Evolutionary conservation across 805 yeast species (phyloP), one percentile per base, ranked within the genome.

Genomic region (Ogataea pignaliae): DNA sequence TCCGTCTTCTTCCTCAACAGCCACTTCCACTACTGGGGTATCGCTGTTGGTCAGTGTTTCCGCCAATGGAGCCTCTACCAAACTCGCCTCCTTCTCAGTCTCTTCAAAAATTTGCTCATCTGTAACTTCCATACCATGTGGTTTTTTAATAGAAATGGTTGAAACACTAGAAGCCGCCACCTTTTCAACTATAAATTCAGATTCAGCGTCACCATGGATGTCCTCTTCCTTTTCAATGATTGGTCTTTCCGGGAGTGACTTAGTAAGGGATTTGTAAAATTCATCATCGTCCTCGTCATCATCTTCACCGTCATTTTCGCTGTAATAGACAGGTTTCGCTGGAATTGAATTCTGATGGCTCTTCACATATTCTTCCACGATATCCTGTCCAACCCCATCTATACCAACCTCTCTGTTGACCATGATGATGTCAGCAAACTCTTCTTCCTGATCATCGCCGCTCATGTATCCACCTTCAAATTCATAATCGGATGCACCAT

Each of bases 401-500:
- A 52, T 37, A 37, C 61, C 51, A 16, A 47, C 40, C 28, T 60
- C 57, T 11, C 53, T 56, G 14, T 44, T 44, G 45, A 57, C 29
- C 41, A 61, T 31, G 52, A 46, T 56, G 13, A 58, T 62, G 29
- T 55, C 58, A 5, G 55, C 61, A 10, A 62, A 65, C 14, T 56
- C 57, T 8, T 57, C 60, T 3, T 59, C 61, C 6, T 52, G 60
- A 8, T 53, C 60, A 2, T 48, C 54, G 14, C 39, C 26, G 18
- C 15, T 34, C 8, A 29, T n/a, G 29, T 46, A 44, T 16, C 58
- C 60, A 16, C 70, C 71, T 38, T 69, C 73, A 50, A 71, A 68
- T 53, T 78, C 85, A 41, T 72, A 69, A 40, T 71, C 74, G 3
- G 70, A 65, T 1, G 60, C 61, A 10, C 65, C 76, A 29, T 65